These are phyloP conservation scores for Platismatia glauca DNA, from an alignment of 495 filamentous ascomycete genomes.

Conservation along the genomic window DNA sequence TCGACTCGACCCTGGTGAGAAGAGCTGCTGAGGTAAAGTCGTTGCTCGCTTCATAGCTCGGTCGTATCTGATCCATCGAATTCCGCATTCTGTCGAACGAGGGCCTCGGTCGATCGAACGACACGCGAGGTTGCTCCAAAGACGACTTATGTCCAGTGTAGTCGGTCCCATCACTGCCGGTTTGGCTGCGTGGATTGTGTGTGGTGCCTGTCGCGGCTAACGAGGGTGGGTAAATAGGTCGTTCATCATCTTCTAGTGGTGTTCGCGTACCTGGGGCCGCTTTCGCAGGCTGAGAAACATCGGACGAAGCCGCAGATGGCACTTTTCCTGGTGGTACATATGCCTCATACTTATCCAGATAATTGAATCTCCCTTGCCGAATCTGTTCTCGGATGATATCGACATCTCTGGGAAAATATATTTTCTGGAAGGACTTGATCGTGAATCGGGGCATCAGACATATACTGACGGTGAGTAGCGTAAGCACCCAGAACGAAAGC, in stretches of 20 bases:
- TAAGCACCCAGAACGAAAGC: conserved; percentile 76
- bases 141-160: conserved; percentile 64
- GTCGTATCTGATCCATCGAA: conserved; percentile 65
- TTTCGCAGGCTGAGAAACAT: conserved; percentile 54
- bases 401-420: conserved; percentile 83
- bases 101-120: conserved; percentile 61
- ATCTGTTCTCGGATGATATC: conserved; percentile 95
- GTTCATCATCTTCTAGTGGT: conserved; percentile 59
- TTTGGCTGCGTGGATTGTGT: conserved; percentile 75
- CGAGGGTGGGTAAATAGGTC: conserved; percentile 87
- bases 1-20: conserved; percentile 74
- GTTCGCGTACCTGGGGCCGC: conserved; percentile 40
- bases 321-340: conserved; percentile 33
- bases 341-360: conserved; percentile 48
- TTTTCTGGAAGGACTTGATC: conserved; percentile 81
- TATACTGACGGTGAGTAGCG: conserved; percentile 64
- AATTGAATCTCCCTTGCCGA: conserved; percentile 66
- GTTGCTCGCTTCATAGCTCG: conserved; percentile 73
- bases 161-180: conserved; percentile 87
- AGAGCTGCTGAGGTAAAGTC: conserved; percentile 86
- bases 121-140: conserved; percentile 35
- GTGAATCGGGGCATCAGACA: conserved; percentile 79
- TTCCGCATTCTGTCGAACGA: conserved; percentile 69
- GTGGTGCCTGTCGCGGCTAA: conserved; percentile 66
- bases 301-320: conserved; percentile 49